Evolutionary conservation across 768 basidiomycete species (phyloP).

Genomic region (Lyophyllum decastes): DNA sequence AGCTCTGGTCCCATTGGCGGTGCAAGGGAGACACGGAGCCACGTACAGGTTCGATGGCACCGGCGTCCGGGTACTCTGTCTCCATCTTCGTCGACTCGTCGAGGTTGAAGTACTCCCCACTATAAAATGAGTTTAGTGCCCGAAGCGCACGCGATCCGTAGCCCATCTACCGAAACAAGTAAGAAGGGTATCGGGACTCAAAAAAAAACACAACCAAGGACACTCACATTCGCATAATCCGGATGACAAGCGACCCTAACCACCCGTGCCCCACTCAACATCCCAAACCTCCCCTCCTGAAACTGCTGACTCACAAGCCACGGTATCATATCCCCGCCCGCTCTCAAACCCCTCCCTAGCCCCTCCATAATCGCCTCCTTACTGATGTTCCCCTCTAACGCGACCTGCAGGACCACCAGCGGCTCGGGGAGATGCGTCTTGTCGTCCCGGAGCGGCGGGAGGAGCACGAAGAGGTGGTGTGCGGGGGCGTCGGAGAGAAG

Average conservation of each 20-base stretch:
- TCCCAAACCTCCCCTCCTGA: slow-evolving; percentile 93
- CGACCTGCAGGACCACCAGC: slow-evolving; percentile 93
- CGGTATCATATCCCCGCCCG: slow-evolving; percentile 96
- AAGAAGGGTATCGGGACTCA: neutral
- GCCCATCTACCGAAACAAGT: slow-evolving; percentile 74
- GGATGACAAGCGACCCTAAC: slow-evolving; percentile 96
- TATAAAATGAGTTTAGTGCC: slow-evolving; percentile 87
- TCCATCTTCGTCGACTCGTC: slow-evolving; percentile 64
- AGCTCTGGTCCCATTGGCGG: neutral
- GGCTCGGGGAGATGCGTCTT: slow-evolving; percentile 93
- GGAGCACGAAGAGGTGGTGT: slow-evolving; percentile 92
- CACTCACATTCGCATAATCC: slow-evolving; percentile 84
- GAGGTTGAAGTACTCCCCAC: slow-evolving; percentile 87
- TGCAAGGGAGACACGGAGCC: neutral
- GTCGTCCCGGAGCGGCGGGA: slow-evolving; percentile 90
- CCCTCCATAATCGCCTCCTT: slow-evolving; percentile 85
- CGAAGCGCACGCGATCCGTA: slow-evolving; percentile 91
- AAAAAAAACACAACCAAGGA: neutral
- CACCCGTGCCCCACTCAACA: slow-evolving; percentile 86
- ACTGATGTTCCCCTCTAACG: slow-evolving; percentile 91
- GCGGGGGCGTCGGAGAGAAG: slow-evolving; percentile 96
- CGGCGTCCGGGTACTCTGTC: slow-evolving; percentile 61
- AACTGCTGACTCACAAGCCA: slow-evolving; percentile 96
- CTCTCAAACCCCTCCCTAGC: slow-evolving; percentile 77
- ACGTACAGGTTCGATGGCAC: slow-evolving; percentile 46